These are phyloP conservation scores for Reutealis trisperma DNA, from an alignment of 345 rosid genomes.

Conservation along the genomic window DNA sequence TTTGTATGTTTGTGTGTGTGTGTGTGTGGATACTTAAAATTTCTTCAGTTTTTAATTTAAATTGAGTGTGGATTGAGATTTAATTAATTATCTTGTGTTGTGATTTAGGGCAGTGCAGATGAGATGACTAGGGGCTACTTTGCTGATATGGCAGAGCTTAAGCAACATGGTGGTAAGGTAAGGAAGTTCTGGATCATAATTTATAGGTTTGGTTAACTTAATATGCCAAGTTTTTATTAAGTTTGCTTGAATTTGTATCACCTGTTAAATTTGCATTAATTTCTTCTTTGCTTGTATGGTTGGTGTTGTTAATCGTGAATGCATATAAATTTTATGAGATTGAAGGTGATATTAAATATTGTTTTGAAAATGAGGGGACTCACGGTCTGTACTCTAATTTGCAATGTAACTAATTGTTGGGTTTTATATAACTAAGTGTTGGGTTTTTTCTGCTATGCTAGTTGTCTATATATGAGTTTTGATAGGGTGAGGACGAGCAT, in stretches of 20 bases:
- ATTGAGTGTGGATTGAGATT: not conserved
- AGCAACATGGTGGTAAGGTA: slow-evolving; percentile 96
- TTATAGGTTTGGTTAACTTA: not conserved
- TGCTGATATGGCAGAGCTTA: slow-evolving; percentile 68
- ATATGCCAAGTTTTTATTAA: not conserved
- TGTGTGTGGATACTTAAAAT: not conserved
- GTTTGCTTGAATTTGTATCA: not conserved
- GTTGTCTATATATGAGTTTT: not conserved
- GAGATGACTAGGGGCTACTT: slow-evolving; percentile 95
- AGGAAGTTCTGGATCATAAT: not conserved
- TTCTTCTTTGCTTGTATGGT: not conserved
- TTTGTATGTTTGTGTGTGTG: not conserved
- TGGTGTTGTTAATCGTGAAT: not conserved
- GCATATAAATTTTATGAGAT: not conserved
- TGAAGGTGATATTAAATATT: not conserved
- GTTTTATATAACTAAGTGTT: not conserved
- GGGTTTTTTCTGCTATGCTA: not conserved
- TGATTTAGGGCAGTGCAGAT: slow-evolving; percentile 86
- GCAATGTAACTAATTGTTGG: not conserved
- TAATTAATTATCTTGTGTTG: slow-evolving; percentile 26
- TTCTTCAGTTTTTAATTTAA: slow-evolving; percentile 1
- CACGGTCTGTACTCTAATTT: too few relatives aligned
- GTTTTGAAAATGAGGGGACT: not conserved
- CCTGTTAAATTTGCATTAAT: not conserved
- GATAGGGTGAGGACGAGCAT: not conserved